A percentile compares a stretch with the other conserved stretches of the same genome.
These are phyloP conservation scores for Thozetella sp. DNA, from an alignment of 495 filamentous ascomycete species.

Conservation along the genomic window DNA sequence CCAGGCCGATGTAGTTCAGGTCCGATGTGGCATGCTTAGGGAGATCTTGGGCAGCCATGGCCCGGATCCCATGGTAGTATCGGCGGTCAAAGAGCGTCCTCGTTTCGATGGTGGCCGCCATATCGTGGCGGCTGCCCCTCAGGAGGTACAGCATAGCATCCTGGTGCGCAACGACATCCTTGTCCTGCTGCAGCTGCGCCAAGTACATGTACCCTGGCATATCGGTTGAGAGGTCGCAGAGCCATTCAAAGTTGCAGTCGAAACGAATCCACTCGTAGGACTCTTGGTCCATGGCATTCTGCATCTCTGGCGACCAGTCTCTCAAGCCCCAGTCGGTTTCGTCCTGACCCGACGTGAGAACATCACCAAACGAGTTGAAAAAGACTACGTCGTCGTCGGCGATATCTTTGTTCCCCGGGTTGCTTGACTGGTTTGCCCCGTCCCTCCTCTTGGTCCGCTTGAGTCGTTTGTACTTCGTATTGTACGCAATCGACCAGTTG, in stretches of 20 bases:
- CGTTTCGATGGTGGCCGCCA: slow-evolving; percentile 83
- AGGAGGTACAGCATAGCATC: slow-evolving; percentile 61
- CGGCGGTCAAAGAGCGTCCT: slow-evolving; percentile 87
- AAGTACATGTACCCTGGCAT: slow-evolving; percentile 97
- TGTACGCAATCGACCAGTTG: slow-evolving; percentile 90
- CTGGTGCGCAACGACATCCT: slow-evolving; percentile 93
- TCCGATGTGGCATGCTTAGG: slow-evolving; percentile 65
- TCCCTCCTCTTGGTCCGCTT: slow-evolving; percentile 91
- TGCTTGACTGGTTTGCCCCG: slow-evolving; percentile 63
- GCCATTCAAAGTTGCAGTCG: slow-evolving; percentile 98
- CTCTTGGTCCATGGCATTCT: slow-evolving; percentile 89
- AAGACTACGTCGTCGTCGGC: slow-evolving; percentile 89
- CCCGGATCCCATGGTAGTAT: slow-evolving; percentile 92
- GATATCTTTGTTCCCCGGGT: slow-evolving; percentile 61
- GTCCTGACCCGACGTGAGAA: slow-evolving; percentile 81
- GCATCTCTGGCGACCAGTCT: slow-evolving; percentile 87
- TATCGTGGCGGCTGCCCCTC: slow-evolving; percentile 55
- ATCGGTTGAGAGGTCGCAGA: slow-evolving; percentile 71
- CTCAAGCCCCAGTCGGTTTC: slow-evolving; percentile 78
- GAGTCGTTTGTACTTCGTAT: slow-evolving; percentile 97
- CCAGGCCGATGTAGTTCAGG: slow-evolving; percentile 76
- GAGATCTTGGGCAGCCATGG: slow-evolving; percentile 75
- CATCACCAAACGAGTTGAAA: slow-evolving; percentile 95
- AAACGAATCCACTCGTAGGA: slow-evolving; percentile 98
- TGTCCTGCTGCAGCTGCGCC: slow-evolving; percentile 95